Base-by-base conservation (phyloP, 257 asterid species). In the Gentiana dahurica region DNA sequence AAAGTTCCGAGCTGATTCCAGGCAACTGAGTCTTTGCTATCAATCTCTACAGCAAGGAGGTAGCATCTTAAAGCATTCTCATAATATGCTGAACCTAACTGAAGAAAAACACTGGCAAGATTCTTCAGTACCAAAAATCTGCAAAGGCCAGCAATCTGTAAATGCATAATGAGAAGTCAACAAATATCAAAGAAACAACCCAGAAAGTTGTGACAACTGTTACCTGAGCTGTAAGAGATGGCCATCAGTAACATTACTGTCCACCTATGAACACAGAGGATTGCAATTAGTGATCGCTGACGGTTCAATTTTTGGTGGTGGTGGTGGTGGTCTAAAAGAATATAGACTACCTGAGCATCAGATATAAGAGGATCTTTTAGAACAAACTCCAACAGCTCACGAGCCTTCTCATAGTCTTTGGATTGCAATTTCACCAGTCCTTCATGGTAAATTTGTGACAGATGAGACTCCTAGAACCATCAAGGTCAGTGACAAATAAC, bases 151-250 rank as follows among this genome's bases (percentile, higher is more conserved):
- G 63, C 64, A 43, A 7, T 12, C n/a, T 33, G 55, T 49, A 8
- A 53, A 51, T 9, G 38, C 11, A 39, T 10, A 35, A 10, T 38
- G 5, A 51, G 55, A 55, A 15, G 37, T 54, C 32, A 41, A 33
- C 34, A 4, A 63, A 51, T 45, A 10, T 7, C 34, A 36, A 59
- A 52, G 13, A 38, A 61, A 4, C n/a, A 49, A 38, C 35, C 33
- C 8, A 38, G 34, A 43, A 34, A 45, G 55, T 41, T 37, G 56
- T 52, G 65, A 53, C 66, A 51, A 68, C 54, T 48, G 62, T 53
- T 71, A 88, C 98, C 98, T 92, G 79, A 92, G 97, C 79, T 85
- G 98, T 65, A 81, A 69, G 66, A 92, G 94, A 68, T 92, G 98
- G 54, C 94, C 94, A 63, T 80, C 92, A 60, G 81, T 85, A 54